Percentiles rank a stretch among this genome's conserved stretches.
Evolutionary conservation across 1,139 yeast genomes (phyloP).

Genomic region (Hyphopichia burtonii): DNA sequence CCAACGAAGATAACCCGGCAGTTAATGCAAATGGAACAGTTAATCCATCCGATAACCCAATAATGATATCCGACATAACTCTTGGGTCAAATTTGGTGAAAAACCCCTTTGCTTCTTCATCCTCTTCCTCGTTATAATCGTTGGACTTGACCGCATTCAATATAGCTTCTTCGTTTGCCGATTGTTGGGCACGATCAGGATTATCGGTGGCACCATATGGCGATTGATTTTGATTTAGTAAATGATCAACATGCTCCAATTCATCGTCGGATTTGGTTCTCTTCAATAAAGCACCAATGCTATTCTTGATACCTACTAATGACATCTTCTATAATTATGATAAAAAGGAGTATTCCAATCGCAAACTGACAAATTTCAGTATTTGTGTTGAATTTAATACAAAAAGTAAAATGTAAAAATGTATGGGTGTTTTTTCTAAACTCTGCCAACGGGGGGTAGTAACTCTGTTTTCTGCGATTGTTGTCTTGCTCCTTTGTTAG

Average conservation of each 20-base stretch:
- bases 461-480: too few relatives aligned
- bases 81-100: slow-evolving; percentile 59
- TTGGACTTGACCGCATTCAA: slow-evolving; percentile 22
- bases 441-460: too few relatives aligned
- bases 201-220: slow-evolving; percentile 41
- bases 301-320: slow-evolving; percentile 41
- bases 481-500: too few relatives aligned
- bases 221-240: slow-evolving; percentile 31
- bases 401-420: too few relatives aligned
- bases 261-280: slow-evolving; percentile 28
- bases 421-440: too few relatives aligned
- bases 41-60: slow-evolving; percentile 77
- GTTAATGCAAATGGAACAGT: slow-evolving; percentile 85
- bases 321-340: slow-evolving; percentile 27
- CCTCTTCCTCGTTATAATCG: slow-evolving; percentile 21
- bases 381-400: too few relatives aligned
- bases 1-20: slow-evolving; percentile 76
- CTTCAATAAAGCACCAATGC: slow-evolving; percentile 24
- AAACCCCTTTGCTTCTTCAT: slow-evolving; percentile 27
- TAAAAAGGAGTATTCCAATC: too few relatives aligned
- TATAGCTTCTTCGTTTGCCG: slow-evolving; percentile 41
- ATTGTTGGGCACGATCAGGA: slow-evolving; percentile 35
- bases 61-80: slow-evolving; percentile 76
- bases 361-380: too few relatives aligned
- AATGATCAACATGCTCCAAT: slow-evolving; percentile 32